Evolutionary conservation across 1,139 yeast species (phyloP), one percentile per base, ranked within the genome.

Genomic region (Pichia sp.): DNA sequence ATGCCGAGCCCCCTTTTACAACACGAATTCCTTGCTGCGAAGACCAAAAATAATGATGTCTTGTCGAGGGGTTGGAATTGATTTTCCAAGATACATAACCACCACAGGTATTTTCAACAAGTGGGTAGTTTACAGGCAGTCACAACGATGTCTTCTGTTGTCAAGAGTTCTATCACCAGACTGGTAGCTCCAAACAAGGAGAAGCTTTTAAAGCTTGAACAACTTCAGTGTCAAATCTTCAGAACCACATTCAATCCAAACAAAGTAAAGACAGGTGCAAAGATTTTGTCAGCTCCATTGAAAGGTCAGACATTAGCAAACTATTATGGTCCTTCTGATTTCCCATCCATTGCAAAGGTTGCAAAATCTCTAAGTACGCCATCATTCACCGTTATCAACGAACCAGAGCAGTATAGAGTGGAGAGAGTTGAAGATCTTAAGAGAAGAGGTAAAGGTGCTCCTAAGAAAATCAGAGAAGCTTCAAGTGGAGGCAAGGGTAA

Each of bases 371-470:
- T 57, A 49, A 46, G 47, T 30, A 49, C 47, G 3, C 54, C 53
- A 20, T 52, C 50, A 2, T 56, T 46, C 34, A 67, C 70, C 43
- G 75, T 84, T 54, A 72, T 74, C 18, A 89, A 84, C 56, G 86
- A 84, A 36, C 76, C 76, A 49, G 95, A 85, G 61, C 77, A 73
- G 39, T 78, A 82, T 61, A 71, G 91, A 60, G 55, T 77, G 49
- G 71, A 71, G 48, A 77, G 79, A 74, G 76, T 79, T 33, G 75
- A 69, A 43, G 77, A 76, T 48, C 71, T 85, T 63, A 82, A 79
- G 71, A 80, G 83, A 73, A 82, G 94, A 75, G 89, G 86, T 60
- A 86, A 86, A 64, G 94, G 95, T 61, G 93, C 95, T 18, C 96
- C 95, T 52, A 77, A 82, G 69, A 86, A 86, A 71, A 77, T 75